Percentiles rank a stretch among this genome's conserved stretches.
phyloP scores from a whole-genome alignment of 148 eudicot genomes.

The Rhododendron molle region DNA sequence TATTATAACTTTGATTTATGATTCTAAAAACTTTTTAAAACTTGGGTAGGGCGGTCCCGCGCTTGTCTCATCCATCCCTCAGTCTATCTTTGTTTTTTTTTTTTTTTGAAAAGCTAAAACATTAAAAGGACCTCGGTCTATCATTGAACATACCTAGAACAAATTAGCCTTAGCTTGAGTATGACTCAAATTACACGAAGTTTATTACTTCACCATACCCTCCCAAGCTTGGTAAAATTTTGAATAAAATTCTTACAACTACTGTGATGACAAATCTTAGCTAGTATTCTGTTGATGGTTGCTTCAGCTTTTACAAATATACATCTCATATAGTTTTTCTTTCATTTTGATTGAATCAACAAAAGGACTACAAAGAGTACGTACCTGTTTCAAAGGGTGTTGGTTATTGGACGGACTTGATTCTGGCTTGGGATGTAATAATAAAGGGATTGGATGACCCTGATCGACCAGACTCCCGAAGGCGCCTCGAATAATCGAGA shows the following conservation, averaged over 20 bases:
- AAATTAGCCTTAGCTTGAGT: background rate
- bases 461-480: conserved; percentile 25
- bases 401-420: conserved; percentile 6
- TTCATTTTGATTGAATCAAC: background rate
- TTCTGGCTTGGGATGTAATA: conserved; percentile 10
- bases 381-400: conserved; percentile 18
- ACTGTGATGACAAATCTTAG: background rate
- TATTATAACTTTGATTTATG: no score
- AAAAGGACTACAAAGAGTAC: background rate
- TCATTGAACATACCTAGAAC: no score
- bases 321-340: background rate
- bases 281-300: background rate
- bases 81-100: no score
- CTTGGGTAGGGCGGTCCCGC: no score
- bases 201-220: no score
- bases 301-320: background rate
- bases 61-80: no score
- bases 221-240: no score
- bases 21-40: no score
- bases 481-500: conserved; percentile 33
- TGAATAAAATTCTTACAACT: background rate
- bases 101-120: no score
- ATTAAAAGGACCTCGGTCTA: no score
- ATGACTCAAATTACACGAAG: background rate
- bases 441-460: background rate